Evolutionary conservation across 306 rosid genomes (phyloP), one percentile per base, ranked within the genome.

Genomic region (Abrus precatorius): DNA sequence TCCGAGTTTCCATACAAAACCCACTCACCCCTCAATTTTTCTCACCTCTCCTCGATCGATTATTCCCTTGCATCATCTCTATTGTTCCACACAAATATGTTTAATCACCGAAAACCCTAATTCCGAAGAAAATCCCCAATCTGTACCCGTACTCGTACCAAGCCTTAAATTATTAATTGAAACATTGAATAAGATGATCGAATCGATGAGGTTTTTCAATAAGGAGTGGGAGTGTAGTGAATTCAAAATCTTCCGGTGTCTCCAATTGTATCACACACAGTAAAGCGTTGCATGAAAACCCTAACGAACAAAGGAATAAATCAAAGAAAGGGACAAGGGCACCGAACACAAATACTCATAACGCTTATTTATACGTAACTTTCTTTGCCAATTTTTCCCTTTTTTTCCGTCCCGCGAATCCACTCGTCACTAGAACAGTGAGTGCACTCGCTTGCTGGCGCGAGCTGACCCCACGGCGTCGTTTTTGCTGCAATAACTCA

Each of bases 1-100:
- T 94, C 53, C 97, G 97, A 92, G 98, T 92, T 94, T 94, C 98
- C 98, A 94, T 94, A 92, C 98, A 94, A 94, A 79, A 87, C 87
- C 86, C 36, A 79, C 87, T 83, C 92, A 86, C 92, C 98, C 95
- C 85, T 82, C 79, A 75, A 76, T 85, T 78, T 61, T 78, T 59
- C 64, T 32, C 59, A 34, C 61, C 71, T 76, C 52, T 44, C 28
- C 34, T 70, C 57, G 90, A 92, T 90, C 91, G 78, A 72, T 82
- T 75, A 65, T 64, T 81, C 65, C 40, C 12, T 65, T 20, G 44
- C 89, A 85, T 88, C 89, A 85, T 88, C 80, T 48, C 85, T 41
- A 30, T 12, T 7, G 45, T 48, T 3, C 43, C 30, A 13, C 8
- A 7, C 3, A 12, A 40, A 41, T 40, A 0, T n/a, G 13, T 70